phyloP scores from a whole-genome alignment of 768 basidiomycete genomes.

The Peribolospora kevripleyi region DNA sequence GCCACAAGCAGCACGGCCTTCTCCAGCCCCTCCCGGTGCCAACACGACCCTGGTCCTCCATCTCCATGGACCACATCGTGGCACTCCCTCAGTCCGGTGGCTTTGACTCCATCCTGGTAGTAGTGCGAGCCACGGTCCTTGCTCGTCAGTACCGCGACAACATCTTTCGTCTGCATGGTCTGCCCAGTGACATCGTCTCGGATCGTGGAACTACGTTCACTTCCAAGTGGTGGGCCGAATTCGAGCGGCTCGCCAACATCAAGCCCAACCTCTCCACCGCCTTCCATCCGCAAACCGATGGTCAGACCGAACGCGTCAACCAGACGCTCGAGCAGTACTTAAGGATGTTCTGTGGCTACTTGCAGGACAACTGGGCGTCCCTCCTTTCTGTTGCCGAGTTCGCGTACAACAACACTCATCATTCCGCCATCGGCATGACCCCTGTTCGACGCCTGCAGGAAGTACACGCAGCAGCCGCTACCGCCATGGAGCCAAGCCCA shows the following conservation, averaged over 20 bases:
- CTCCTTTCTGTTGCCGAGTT: constrained; percentile 20
- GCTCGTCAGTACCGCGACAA: background rate
- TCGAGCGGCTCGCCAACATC: constrained; percentile 9
- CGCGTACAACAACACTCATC: constrained; percentile 18
- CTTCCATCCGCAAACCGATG: constrained; percentile 26
- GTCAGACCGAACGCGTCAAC: constrained; percentile 25
- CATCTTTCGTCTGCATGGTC: constrained; percentile 12
- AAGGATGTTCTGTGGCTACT: constrained; percentile 17
- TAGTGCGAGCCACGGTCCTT: constrained; percentile 17
- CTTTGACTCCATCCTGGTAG: constrained; percentile 4
- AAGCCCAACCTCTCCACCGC: constrained; percentile 21
- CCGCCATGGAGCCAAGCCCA: too few relatives aligned
- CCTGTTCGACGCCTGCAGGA: too few relatives aligned
- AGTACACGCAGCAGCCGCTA: too few relatives aligned
- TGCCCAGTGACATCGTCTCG: constrained; percentile 14
- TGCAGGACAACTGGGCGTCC: constrained; percentile 22
- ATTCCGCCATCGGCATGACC: constrained; percentile 15
- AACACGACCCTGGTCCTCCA: constrained; percentile 18
- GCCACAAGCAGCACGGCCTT: constrained; percentile 22
- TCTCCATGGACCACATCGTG: constrained; percentile 22
- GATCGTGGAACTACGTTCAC: constrained; percentile 15
- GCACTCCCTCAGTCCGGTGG: constrained; percentile 19
- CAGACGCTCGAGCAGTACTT: constrained; percentile 25
- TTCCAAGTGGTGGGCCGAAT: background rate
- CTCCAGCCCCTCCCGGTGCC: constrained; percentile 17